phyloP scores from a whole-genome alignment of 2,329 filamentous ascomycete genomes.

The Phialocephala subalpina region DNA sequence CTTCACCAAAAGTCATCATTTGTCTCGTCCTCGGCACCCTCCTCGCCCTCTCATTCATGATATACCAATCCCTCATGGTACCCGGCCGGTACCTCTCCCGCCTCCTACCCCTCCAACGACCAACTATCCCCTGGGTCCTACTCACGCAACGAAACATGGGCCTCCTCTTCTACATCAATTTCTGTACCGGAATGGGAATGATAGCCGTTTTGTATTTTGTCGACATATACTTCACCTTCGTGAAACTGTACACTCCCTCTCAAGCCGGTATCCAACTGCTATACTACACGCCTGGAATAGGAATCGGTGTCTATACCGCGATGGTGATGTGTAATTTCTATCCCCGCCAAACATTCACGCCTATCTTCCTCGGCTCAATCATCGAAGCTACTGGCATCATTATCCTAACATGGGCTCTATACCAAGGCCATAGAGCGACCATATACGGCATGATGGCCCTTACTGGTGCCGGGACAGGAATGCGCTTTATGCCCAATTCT shows the following conservation, averaged over 20 bases:
- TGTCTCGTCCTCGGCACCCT: constrained; percentile 49
- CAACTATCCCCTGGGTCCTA: constrained; percentile 71
- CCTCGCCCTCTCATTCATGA: constrained; percentile 48
- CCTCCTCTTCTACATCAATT: constrained; percentile 66
- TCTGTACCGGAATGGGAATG: constrained; percentile 44
- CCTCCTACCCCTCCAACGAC: constrained; percentile 59
- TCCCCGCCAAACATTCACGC: constrained; percentile 67
- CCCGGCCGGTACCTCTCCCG: constrained; percentile 54
- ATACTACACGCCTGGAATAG: constrained; percentile 70
- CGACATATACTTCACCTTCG: constrained; percentile 73
- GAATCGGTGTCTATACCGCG: constrained; percentile 62
- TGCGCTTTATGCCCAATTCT: constrained; percentile 68
- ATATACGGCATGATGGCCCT: constrained; percentile 74
- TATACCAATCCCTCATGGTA: constrained; percentile 54
- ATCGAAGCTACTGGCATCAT: constrained; percentile 65
- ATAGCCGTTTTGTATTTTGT: constrained; percentile 72
- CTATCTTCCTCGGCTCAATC: constrained; percentile 62
- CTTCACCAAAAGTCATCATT: constrained; percentile 46
- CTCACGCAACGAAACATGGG: constrained; percentile 64
- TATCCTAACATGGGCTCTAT: constrained; percentile 64
- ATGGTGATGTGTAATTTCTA: constrained; percentile 66
- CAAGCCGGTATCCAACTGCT: constrained; percentile 64
- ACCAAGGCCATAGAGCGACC: constrained; percentile 53
- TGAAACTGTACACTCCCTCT: constrained; percentile 59
- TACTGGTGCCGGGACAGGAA: constrained; percentile 66